A percentile compares a stretch with the other conserved stretches of the same genome.
Conservation (phyloP, 805 yeast genomes). For the Ogataea henricii region DNA sequence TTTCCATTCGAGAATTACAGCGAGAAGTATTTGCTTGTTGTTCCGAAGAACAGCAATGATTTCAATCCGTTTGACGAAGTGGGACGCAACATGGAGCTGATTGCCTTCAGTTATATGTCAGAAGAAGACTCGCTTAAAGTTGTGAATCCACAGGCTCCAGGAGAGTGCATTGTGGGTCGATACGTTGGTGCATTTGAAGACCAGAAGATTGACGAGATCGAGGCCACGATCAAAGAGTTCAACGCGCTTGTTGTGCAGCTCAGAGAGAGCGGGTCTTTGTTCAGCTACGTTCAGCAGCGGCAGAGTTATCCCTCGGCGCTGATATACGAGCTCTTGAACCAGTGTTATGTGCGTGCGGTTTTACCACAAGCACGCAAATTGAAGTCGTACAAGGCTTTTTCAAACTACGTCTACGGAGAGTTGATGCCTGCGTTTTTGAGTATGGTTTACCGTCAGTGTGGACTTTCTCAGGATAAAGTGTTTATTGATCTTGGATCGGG, state of each 20-base stretch:
- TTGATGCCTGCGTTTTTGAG: conserved; percentile 76
- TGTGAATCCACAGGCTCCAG: conserved; percentile 38
- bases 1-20: conserved; percentile 47
- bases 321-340: conserved; percentile 69
- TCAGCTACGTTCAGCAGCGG: conserved; percentile 18
- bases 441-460: conserved; percentile 62
- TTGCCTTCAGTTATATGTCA: conserved; percentile 44
- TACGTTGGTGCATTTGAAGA: conserved; percentile 37
- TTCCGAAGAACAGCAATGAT: conserved; percentile 54
- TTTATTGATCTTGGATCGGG: conserved; percentile 93
- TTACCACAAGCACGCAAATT: conserved; percentile 69
- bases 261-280: conserved; percentile 34
- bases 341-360: conserved; percentile 75
- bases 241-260: conserved; percentile 42
- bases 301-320: conserved; percentile 41
- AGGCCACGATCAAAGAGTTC: conserved; percentile 42
- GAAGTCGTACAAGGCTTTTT: conserved; percentile 77
- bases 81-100: conserved; percentile 49
- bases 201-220: conserved; percentile 33
- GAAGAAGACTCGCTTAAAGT: conserved; percentile 35
- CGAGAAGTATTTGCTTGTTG: conserved; percentile 51
- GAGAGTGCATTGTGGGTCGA: conserved; percentile 41
- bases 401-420: conserved; percentile 91
- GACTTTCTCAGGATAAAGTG: conserved; percentile 50
- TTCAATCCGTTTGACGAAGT: conserved; percentile 66